Base-by-base conservation (phyloP, 306 rosid genomes). In the Betula pendula region DNA sequence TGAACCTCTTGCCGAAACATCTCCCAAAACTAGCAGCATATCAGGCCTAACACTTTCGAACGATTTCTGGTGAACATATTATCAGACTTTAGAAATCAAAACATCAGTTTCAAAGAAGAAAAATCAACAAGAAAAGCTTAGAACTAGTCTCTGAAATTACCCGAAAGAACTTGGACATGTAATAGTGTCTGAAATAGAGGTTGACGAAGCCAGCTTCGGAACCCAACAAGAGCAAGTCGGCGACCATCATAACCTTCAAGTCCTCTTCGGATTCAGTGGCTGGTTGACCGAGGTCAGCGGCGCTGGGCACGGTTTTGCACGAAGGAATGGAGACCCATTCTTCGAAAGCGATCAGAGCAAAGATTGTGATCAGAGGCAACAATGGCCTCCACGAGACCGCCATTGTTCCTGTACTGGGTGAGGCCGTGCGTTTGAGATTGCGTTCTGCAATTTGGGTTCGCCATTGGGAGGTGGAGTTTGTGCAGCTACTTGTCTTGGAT, bases 1-100 rank as follows among this genome's bases (percentile, higher is more conserved):
- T 31, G 81, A 77, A n/a, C 96, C 96, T 50, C 76, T 82, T 49
- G 96, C 91, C 75, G 96, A 88, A 65, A 90, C 80, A 68, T 90
- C 96, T 31, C 96, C 96, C 84, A 90, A 72, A 48, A 90, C 89
- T 13, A 90, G 58, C 60, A 90, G 87, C 91, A 90, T 80, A 80
- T 90, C 92, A 76, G 92, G 92, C 81, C 82, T 76, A 86, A 88
- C 38, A 69, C 59, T 74, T 62, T 77, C 81, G 72, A 83, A 85
- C 71, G 96, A 90, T 78, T 88, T 90, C 92, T 90, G 89, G 82
- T 75, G 62, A 80, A 74, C 51, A 74, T 68, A 76, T 80, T 73
- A 71, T 40, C 40, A 45, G 60, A 83, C 27, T 47, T 40, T 5
- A 76, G 14, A 22, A 40, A 19, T 19, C 70, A 53, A 19, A 9